Percentiles rank a stretch among this genome's conserved stretches.
These are phyloP conservation scores for Castanea crenata DNA, from an alignment of 306 rosid species.

Conservation along the genomic window DNA sequence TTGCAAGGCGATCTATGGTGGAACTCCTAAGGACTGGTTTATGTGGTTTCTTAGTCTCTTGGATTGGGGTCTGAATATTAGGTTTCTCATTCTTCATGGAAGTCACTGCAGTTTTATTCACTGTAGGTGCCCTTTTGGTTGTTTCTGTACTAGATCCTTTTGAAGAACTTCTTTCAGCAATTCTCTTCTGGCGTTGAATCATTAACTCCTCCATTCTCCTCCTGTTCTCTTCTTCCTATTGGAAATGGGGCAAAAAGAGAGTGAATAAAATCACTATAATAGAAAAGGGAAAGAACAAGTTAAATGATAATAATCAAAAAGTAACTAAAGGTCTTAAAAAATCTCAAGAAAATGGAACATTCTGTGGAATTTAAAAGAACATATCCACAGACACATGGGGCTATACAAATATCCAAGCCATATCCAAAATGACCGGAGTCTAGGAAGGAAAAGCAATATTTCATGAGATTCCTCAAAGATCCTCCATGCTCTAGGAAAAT, in stretches of 20 bases:
- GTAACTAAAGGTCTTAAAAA: background rate
- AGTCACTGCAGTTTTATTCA: slow-evolving; percentile 30
- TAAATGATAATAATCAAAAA: slow-evolving; percentile 5
- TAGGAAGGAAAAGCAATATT: background rate
- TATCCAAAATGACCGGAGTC: background rate
- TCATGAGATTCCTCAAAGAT: background rate
- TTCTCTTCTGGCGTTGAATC: slow-evolving; percentile 82
- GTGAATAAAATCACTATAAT: slow-evolving; percentile 1
- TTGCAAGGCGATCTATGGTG: slow-evolving; percentile 82
- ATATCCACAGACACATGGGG: background rate
- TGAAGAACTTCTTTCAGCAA: slow-evolving; percentile 78
- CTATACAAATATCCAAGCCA: background rate
- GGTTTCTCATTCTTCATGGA: slow-evolving; percentile 50
- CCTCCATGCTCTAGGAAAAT: background rate
- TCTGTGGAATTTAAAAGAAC: background rate
- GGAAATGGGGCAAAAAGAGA: slow-evolving; percentile 14
- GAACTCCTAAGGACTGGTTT: slow-evolving; percentile 70
- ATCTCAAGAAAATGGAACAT: background rate
- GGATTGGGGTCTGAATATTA: slow-evolving; percentile 39
- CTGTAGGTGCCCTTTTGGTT: slow-evolving; percentile 44
- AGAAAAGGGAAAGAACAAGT: background rate
- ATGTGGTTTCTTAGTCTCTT: slow-evolving; percentile 52
- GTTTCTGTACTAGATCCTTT: slow-evolving; percentile 22
- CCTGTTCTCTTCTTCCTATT: slow-evolving; percentile 85
- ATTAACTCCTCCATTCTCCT: slow-evolving; percentile 65